These are phyloP conservation scores for Sphenostylis stenocarpa DNA, from an alignment of 306 rosid species.

Conservation along the genomic window DNA sequence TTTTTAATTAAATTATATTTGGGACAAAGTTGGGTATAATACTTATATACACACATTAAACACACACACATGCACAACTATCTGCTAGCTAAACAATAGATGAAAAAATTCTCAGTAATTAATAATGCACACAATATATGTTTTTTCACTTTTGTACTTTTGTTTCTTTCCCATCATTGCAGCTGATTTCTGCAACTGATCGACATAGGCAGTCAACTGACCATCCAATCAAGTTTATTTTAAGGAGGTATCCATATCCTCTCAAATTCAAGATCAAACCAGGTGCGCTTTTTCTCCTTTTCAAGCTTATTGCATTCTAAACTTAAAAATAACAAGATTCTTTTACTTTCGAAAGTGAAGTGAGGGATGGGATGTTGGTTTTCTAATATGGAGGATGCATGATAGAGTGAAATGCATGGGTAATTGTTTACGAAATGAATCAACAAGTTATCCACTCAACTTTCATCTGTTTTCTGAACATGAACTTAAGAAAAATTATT, in stretches of 20 bases:
- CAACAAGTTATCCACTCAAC: background rate
- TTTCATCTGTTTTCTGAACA: slow-evolving; percentile 20
- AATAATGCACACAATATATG: background rate
- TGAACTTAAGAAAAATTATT: background rate
- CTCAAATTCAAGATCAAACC: slow-evolving; percentile 93
- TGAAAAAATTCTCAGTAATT: background rate
- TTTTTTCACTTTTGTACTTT: slow-evolving; percentile 16
- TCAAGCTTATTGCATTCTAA: background rate
- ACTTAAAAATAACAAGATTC: background rate
- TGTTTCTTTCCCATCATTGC: slow-evolving; percentile 35
- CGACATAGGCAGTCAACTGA: slow-evolving; percentile 93
- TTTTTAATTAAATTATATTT: background rate
- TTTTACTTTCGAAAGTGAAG: background rate
- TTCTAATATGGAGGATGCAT: background rate
- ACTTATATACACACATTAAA: background rate
- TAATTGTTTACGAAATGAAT: background rate
- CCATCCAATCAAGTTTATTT: slow-evolving; percentile 92
- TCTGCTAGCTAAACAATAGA: background rate
- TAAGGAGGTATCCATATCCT: slow-evolving; percentile 71
- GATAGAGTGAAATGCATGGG: background rate
- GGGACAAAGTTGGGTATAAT: background rate
- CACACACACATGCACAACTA: background rate
- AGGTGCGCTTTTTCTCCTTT: slow-evolving; percentile 52
- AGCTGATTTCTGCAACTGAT: slow-evolving; percentile 86
- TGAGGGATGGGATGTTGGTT: background rate